Conservation (phyloP, 495 filamentous ascomycete species). For the Aspergillus indologenus region DNA sequence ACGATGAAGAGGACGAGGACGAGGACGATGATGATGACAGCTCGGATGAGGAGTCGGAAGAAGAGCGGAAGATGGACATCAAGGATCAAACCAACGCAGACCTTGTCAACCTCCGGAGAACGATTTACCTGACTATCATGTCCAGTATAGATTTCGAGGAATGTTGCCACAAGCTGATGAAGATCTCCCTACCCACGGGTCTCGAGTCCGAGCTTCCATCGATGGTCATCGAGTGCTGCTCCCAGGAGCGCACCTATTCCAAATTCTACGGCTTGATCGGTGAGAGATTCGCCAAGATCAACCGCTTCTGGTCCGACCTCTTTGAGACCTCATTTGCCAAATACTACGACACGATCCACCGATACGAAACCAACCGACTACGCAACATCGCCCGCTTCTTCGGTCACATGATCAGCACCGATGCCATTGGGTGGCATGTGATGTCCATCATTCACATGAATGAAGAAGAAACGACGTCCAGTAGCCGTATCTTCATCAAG, state of each 20-base stretch:
- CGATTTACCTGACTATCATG: conserved; percentile 97
- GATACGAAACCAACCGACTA: conserved; percentile 89
- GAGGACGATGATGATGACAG: conserved; percentile 69
- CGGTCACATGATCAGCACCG: conserved; percentile 80
- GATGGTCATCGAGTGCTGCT: conserved; percentile 96
- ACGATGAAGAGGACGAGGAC: conserved; percentile 70
- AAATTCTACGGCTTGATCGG: conserved; percentile 96
- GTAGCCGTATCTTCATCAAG: conserved; percentile 95
- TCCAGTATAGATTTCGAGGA: conserved; percentile 92
- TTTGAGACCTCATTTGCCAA: conserved; percentile 86
- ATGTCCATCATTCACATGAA: conserved; percentile 82
- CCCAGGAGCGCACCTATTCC: conserved; percentile 90
- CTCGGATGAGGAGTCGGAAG: conserved; percentile 76
- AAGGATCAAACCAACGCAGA: conserved; percentile 97
- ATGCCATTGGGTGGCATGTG: conserved; percentile 90
- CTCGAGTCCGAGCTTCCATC: conserved; percentile 86
- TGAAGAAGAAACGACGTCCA: conserved; percentile 94
- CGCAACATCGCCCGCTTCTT: conserved; percentile 95
- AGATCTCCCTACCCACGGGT: conserved; percentile 82
- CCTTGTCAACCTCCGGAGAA: conserved; percentile 86
- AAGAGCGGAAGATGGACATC: conserved; percentile 79
- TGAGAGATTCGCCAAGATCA: conserved; percentile 92
- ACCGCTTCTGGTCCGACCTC: conserved; percentile 87
- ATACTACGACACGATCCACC: conserved; percentile 96
- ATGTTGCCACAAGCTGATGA: conserved; percentile 92